These are phyloP conservation scores for Fusarium annulatum DNA, from an alignment of 2,329 filamentous ascomycete genomes.

Conservation along the genomic window DNA sequence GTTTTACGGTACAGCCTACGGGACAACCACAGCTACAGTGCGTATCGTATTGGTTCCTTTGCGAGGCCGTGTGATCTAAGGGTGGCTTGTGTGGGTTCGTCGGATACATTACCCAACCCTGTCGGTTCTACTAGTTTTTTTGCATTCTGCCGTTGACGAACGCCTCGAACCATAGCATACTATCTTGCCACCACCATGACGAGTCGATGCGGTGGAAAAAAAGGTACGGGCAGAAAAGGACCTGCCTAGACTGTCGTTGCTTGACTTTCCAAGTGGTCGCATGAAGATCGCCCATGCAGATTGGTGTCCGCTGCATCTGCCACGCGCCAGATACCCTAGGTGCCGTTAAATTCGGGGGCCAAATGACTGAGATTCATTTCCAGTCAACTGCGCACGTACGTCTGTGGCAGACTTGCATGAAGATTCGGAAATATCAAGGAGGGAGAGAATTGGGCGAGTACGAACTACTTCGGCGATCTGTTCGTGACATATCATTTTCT, in stretches of 20 bases:
- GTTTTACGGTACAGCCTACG: neutral
- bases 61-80: neutral
- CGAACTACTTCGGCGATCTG: neutral
- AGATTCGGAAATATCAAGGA: constrained; percentile 5
- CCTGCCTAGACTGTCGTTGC: neutral
- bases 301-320: constrained; percentile 31
- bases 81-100: constrained; percentile 9
- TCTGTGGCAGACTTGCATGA: constrained; percentile 10
- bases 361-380: constrained; percentile 11
- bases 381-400: constrained; percentile 1
- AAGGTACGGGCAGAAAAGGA: neutral
- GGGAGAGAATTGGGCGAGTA: neutral
- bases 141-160: constrained; percentile 1
- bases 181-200: constrained; percentile 22
- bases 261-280: constrained; percentile 29
- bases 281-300: constrained; percentile 34
- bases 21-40: neutral
- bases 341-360: constrained; percentile 28
- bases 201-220: constrained; percentile 2
- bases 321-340: constrained; percentile 18
- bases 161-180: neutral
- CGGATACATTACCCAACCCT: constrained; percentile 20
- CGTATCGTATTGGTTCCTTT: constrained; percentile 6
- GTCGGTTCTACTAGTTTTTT: neutral
- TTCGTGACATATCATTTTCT: constrained; percentile 13